These are phyloP conservation scores for Colletotrichum filicis DNA, from an alignment of 2,329 filamentous ascomycete species.

Conservation along the genomic window DNA sequence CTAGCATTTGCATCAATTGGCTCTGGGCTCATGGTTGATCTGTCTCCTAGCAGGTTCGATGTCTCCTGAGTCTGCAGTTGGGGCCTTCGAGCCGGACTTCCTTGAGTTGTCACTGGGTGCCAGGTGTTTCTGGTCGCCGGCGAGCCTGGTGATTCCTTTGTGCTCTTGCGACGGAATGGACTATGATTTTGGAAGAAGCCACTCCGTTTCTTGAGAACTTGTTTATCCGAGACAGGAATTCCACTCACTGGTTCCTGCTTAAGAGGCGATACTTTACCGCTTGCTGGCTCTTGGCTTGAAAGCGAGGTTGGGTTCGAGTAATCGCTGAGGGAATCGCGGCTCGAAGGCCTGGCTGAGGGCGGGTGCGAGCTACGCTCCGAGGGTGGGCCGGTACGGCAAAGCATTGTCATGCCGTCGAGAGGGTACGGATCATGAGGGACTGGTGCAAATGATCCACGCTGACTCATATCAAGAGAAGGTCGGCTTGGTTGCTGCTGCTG, in stretches of 20 bases:
- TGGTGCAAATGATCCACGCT: slow-evolving; percentile 70
- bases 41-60: slow-evolving; percentile 52
- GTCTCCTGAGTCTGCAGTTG: slow-evolving; percentile 52
- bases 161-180: slow-evolving; percentile 93
- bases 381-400: slow-evolving; percentile 80
- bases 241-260: slow-evolving; percentile 67
- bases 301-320: slow-evolving; percentile 90
- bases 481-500: slow-evolving; percentile 42
- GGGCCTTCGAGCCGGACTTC: slow-evolving; percentile 49
- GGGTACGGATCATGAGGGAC: slow-evolving; percentile 95
- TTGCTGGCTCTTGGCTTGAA: slow-evolving; percentile 84
- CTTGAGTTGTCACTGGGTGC: slow-evolving; percentile 52
- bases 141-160: slow-evolving; percentile 69
- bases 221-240: slow-evolving; percentile 69
- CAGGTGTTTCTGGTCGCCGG: slow-evolving; percentile 68
- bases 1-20: slow-evolving; percentile 92
- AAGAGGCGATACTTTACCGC: slow-evolving; percentile 77
- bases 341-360: slow-evolving; percentile 78
- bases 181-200: slow-evolving; percentile 94
- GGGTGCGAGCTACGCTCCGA: slow-evolving; percentile 64
- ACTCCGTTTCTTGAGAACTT: slow-evolving; percentile 76
- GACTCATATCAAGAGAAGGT: slow-evolving; percentile 60
- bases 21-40: slow-evolving; percentile 73
- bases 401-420: slow-evolving; percentile 96
- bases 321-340: slow-evolving; percentile 90